Base-by-base conservation (phyloP, 2,329 filamentous ascomycete species). In the Oidium heveae region DNA sequence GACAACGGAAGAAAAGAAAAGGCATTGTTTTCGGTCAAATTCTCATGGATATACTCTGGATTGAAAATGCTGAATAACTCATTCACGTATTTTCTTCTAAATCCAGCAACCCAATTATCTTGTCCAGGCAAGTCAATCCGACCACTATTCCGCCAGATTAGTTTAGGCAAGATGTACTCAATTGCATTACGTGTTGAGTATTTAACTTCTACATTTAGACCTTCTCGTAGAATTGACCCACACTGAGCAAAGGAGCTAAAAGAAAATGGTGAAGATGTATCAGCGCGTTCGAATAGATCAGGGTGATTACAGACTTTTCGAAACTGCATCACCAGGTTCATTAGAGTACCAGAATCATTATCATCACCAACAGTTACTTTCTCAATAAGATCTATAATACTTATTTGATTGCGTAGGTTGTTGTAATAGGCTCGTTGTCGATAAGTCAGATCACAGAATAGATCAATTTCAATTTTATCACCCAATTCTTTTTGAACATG, bases 321-420 rank as follows among this genome's bases (percentile, higher is more conserved):
- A 76, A 98, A 98, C 69, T 98, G 91, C 91, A 98, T 98, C 59
- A 98, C 91, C 59, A 98, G 73, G 68, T 98, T 98, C 91, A 98
- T 96, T 63, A 98, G 70, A 1, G 89, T 96, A 43, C 89, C 88
- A 37, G 86, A 94, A 65, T 96, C 91, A 62, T 89, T 82, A 52
- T 96, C 91, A 62, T 95, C 88, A 37, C 91, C 91, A 61, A 91
- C 76, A 1, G 89, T 89, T 1, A 86, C 87, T 74, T 95, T 96
- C 68, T 98, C 91, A 55, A 98, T 93, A 18, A 98, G 79, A 66
- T 98, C 91, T 80, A 96, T 91, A 61, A 98, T 87, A 68, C 87
- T 96, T 69, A 98, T 95, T 69, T 94, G 91, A 70, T 94, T 94
- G 53, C 91, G 81, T 47, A 98, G 72, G 62, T 87, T 94, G 61